Percentiles rank a stretch among this genome's conserved stretches.
phyloP scores from a whole-genome alignment of 176 grass and related monocot species.

The Cymbopogon citratus region DNA sequence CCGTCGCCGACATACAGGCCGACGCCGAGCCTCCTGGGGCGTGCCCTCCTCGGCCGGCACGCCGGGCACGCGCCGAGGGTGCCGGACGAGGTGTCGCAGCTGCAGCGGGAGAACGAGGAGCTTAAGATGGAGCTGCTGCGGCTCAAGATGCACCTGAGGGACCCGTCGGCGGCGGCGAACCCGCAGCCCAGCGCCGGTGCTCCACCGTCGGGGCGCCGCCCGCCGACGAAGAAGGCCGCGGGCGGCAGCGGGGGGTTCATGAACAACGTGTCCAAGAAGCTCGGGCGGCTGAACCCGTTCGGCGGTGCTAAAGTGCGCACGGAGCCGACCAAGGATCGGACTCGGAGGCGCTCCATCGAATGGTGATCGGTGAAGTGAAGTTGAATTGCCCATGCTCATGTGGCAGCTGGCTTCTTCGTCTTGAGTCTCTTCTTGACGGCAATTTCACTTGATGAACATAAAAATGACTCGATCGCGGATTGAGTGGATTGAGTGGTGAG shows the following conservation, averaged over 20 bases:
- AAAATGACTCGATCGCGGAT: background rate
- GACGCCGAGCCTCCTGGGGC: constrained; percentile 23
- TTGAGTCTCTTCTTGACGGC: background rate
- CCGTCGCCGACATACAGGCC: constrained; percentile 34
- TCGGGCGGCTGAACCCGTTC: constrained; percentile 62
- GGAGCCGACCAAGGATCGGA: constrained; percentile 60
- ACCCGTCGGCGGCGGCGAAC: constrained; percentile 5
- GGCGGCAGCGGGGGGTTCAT: constrained; percentile 41
- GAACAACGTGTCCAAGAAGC: constrained; percentile 68
- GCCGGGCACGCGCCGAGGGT: constrained; percentile 12
- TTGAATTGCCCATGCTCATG: background rate
- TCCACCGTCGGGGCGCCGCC: constrained; percentile 31
- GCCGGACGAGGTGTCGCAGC: constrained; percentile 56
- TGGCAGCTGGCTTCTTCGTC: background rate
- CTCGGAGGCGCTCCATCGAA: constrained; percentile 60
- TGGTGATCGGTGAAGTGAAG: background rate
- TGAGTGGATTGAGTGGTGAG: background rate
- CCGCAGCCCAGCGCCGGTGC: background rate
- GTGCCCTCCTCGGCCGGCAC: background rate
- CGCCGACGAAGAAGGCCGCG: constrained; percentile 50
- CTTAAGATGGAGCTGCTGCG: constrained; percentile 67
- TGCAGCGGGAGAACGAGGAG: constrained; percentile 89
- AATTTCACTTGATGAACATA: background rate
- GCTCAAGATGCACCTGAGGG: constrained; percentile 54
- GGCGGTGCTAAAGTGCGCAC: constrained; percentile 30